Percentiles rank a stretch among this genome's conserved stretches.
These are phyloP conservation scores for Fraxinus paxiana DNA, from an alignment of 305 asterid genomes.

Conservation along the genomic window DNA sequence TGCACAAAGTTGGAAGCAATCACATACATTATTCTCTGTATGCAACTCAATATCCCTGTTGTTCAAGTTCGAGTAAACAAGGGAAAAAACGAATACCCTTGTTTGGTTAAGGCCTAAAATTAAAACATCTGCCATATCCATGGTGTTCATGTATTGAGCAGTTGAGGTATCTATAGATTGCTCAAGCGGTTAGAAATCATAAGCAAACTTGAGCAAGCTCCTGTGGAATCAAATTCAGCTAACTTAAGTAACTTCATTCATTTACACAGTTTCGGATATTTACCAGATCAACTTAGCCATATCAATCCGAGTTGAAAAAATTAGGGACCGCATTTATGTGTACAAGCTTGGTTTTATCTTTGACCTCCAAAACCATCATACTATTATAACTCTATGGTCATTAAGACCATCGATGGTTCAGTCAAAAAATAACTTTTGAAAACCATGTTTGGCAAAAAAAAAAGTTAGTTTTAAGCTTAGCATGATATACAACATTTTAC, in stretches of 20 bases:
- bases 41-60: background rate
- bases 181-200: background rate
- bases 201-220: background rate
- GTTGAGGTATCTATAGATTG: background rate
- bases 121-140: background rate
- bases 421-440: background rate
- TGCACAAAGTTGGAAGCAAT: slow-evolving; percentile 37
- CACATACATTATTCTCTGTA: slow-evolving; percentile 11
- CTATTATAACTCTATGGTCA: background rate
- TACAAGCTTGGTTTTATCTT: background rate
- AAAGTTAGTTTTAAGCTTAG: background rate
- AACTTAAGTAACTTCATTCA: background rate
- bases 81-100: background rate
- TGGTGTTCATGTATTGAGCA: background rate
- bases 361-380: background rate
- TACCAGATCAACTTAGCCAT: background rate
- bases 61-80: background rate
- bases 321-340: background rate
- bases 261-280: background rate
- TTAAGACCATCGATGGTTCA: background rate
- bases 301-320: background rate
- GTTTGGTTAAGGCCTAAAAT: background rate
- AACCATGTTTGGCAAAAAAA: background rate
- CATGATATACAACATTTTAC: background rate
- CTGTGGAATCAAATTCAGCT: background rate